Conservation (phyloP, 768 basidiomycete species). For the Glaciozyma antarctica region DNA sequence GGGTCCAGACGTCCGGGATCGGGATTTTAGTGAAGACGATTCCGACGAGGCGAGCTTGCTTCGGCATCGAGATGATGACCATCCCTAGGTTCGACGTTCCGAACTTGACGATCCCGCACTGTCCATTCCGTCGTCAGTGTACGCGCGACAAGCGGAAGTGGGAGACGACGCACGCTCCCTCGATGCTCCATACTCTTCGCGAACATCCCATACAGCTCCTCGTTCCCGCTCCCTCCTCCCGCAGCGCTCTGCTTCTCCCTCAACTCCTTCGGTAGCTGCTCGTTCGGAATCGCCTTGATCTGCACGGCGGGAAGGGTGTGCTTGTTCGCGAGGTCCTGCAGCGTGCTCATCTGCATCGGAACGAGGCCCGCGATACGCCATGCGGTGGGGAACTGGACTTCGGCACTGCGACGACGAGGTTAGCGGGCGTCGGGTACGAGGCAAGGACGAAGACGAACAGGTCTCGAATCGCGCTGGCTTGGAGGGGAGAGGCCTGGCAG, state of each 20-base stretch:
- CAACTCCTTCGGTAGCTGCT: slow-evolving; percentile 12
- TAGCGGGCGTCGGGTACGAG: not conserved
- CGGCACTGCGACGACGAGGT: slow-evolving; percentile 4
- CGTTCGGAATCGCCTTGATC: slow-evolving; percentile 15
- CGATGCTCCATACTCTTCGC: slow-evolving; percentile 20
- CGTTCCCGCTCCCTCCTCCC: slow-evolving; percentile 18
- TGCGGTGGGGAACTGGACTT: slow-evolving; percentile 13
- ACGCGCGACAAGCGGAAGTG: too few species aligned
- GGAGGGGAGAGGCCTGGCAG: slow-evolving; percentile 22
- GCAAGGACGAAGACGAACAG: slow-evolving; percentile 9
- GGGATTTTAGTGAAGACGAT: slow-evolving; percentile 28
- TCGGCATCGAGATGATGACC: slow-evolving; percentile 22
- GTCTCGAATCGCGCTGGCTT: slow-evolving; percentile 14
- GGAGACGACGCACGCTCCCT: slow-evolving; percentile 9
- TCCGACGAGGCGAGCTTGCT: slow-evolving; percentile 12
- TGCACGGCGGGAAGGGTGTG: slow-evolving; percentile 24
- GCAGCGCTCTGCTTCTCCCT: slow-evolving; percentile 8
- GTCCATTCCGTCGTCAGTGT: not conserved
- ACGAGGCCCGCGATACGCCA: slow-evolving; percentile 16
- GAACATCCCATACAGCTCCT: slow-evolving; percentile 23
- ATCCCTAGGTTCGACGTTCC: slow-evolving; percentile 8
- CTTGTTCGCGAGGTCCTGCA: slow-evolving; percentile 25
- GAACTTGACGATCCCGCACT: slow-evolving; percentile 27
- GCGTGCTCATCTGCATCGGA: slow-evolving; percentile 14
- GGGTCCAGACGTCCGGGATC: slow-evolving; percentile 17